Evolutionary conservation across 108 stramenopile species (phyloP).

Genomic region (Aurantiochytrium sp.): DNA sequence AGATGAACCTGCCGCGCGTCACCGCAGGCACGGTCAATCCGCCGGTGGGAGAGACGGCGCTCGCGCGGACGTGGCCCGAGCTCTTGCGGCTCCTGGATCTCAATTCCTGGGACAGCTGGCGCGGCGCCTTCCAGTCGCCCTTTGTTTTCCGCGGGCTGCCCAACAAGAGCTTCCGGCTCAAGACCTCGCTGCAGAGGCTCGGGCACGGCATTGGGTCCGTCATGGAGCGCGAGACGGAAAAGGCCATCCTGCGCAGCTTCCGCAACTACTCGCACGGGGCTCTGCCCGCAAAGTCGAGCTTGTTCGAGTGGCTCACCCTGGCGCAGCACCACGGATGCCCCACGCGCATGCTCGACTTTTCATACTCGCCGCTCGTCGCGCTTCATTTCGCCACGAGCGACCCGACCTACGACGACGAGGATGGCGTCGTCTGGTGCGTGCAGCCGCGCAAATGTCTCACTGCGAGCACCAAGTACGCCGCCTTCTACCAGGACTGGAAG

Average conservation of each 20-base stretch:
- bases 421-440: slow-evolving; percentile 12
- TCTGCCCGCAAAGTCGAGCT: neutral
- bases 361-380: neutral
- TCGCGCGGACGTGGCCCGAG: neutral
- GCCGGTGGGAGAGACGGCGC: neutral
- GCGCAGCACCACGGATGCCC: slow-evolving; percentile 27
- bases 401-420: neutral
- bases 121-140: neutral
- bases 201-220: neutral
- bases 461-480: neutral
- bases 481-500: neutral
- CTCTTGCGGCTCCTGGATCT: neutral
- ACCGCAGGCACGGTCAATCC: neutral
- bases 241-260: neutral
- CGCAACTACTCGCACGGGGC: neutral
- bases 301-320: neutral
- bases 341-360: slow-evolving; percentile 8
- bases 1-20: neutral
- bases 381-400: neutral
- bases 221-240: neutral
- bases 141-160: slow-evolving; percentile 13
- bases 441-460: neutral
- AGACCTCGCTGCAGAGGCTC: neutral
- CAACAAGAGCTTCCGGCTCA: neutral
- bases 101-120: neutral